Evolutionary conservation across 2,329 filamentous ascomycete genomes (phyloP).

Genomic region (Calcarisporium arbuscula): DNA sequence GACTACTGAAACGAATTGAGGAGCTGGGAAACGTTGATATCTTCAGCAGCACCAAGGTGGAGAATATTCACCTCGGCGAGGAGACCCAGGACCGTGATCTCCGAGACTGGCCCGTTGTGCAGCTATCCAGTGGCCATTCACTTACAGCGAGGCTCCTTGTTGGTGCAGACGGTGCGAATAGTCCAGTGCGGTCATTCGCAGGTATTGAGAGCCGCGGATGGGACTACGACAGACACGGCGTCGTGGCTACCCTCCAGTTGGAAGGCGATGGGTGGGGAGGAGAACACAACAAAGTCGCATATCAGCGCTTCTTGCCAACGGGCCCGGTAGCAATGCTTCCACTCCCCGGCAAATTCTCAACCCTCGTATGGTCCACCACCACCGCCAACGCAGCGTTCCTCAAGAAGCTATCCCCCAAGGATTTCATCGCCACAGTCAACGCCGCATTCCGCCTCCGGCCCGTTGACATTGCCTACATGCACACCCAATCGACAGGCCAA

Average conservation of each 20-base stretch:
- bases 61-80: slow-evolving; percentile 70
- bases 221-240: slow-evolving; percentile 86
- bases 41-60: slow-evolving; percentile 71
- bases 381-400: slow-evolving; percentile 71
- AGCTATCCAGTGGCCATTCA: slow-evolving; percentile 58
- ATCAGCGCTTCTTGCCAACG: slow-evolving; percentile 89
- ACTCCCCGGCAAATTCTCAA: slow-evolving; percentile 73
- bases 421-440: slow-evolving; percentile 86
- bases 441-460: slow-evolving; percentile 80
- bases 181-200: slow-evolving; percentile 83
- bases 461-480: slow-evolving; percentile 78
- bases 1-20: slow-evolving; percentile 64
- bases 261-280: slow-evolving; percentile 52
- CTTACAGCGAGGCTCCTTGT: slow-evolving; percentile 80
- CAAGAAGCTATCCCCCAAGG: slow-evolving; percentile 63
- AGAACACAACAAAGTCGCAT: slow-evolving; percentile 64
- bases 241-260: slow-evolving; percentile 82
- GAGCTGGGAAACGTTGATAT: slow-evolving; percentile 63
- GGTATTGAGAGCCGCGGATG: slow-evolving; percentile 81
- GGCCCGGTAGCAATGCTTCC: slow-evolving; percentile 90
- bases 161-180: slow-evolving; percentile 92
- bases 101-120: slow-evolving; percentile 80
- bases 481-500: slow-evolving; percentile 53
- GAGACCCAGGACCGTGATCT: slow-evolving; percentile 67
- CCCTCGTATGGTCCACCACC: slow-evolving; percentile 92